phyloP scores from a whole-genome alignment of 1,139 yeast genomes.

The Pichia sp. region DNA sequence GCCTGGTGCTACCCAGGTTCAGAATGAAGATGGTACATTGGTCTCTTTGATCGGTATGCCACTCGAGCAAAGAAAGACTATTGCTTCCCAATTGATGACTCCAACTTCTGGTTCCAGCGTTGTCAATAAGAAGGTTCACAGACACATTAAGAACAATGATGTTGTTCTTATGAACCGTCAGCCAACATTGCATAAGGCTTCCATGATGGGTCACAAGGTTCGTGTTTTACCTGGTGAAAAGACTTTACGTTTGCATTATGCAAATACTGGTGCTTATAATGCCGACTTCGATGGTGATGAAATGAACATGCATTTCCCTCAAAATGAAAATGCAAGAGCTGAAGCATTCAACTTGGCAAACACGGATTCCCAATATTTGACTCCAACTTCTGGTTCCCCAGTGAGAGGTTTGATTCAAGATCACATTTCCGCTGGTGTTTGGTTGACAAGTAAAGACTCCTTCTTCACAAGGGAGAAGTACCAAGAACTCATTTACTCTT shows the following conservation, averaged over 20 bases:
- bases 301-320: conserved; percentile 99
- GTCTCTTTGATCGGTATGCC: conserved; percentile 85
- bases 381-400: conserved; percentile 98
- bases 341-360: conserved; percentile 94
- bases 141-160: conserved; percentile 93
- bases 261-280: conserved; percentile 93
- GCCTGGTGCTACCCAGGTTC: conserved; percentile 98
- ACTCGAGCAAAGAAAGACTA: conserved; percentile 88
- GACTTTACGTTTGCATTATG: conserved; percentile 93
- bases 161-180: conserved; percentile 98
- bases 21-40: conserved; percentile 91
- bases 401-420: conserved; percentile 98
- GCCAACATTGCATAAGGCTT: conserved; percentile 97
- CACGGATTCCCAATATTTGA: conserved; percentile 93
- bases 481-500: conserved; percentile 90
- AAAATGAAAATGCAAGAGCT: conserved; percentile 94
- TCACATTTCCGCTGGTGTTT: conserved; percentile 97
- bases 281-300: conserved; percentile 99
- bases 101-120: conserved; percentile 48
- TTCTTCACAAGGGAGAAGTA: conserved; percentile 88
- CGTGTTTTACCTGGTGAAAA: conserved; percentile 96
- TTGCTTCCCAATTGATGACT: conserved; percentile 90
- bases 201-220: conserved; percentile 99
- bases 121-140: conserved; percentile 82
- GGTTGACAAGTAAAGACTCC: conserved; percentile 90